phyloP scores from a whole-genome alignment of 1,284 basidiomycete species.

The Rhodotorula glutinis region DNA sequence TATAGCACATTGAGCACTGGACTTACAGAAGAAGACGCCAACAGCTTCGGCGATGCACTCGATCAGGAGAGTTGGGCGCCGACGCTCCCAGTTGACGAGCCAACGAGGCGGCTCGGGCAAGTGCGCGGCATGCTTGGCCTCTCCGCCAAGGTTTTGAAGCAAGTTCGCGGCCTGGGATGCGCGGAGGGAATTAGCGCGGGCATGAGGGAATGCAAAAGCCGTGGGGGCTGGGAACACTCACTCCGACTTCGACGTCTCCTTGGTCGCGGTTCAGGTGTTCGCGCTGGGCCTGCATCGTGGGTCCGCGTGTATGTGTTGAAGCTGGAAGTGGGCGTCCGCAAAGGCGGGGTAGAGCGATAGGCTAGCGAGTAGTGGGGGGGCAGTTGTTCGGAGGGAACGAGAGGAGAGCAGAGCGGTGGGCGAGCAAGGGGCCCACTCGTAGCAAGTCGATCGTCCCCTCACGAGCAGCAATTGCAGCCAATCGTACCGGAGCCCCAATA shows the following conservation, averaged over 20 bases:
- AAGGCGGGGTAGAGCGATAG: neutral
- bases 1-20: no score
- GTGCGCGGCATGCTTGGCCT: constrained; percentile 9
- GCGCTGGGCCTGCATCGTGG: constrained; percentile 27
- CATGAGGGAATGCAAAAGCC: neutral
- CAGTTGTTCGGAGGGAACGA: neutral
- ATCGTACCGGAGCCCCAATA: neutral
- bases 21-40: constrained; percentile 32
- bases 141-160: constrained; percentile 4
- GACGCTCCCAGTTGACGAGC: constrained; percentile 33
- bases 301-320: neutral
- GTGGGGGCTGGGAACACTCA: neutral
- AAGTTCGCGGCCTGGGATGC: constrained; percentile 16
- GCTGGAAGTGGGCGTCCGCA: neutral
- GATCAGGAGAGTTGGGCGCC: constrained; percentile 33
- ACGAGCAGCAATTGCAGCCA: neutral
- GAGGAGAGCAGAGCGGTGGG: neutral
- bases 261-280: constrained; percentile 24
- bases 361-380: neutral
- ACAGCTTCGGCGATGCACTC: constrained; percentile 36
- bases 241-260: constrained; percentile 34
- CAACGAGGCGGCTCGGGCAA: constrained; percentile 18
- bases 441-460: neutral
- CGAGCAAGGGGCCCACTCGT: neutral
- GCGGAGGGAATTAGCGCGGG: no score